Evolutionary conservation across 306 rosid species (phyloP).

Genomic region (Cyamopsis tetragonoloba): DNA sequence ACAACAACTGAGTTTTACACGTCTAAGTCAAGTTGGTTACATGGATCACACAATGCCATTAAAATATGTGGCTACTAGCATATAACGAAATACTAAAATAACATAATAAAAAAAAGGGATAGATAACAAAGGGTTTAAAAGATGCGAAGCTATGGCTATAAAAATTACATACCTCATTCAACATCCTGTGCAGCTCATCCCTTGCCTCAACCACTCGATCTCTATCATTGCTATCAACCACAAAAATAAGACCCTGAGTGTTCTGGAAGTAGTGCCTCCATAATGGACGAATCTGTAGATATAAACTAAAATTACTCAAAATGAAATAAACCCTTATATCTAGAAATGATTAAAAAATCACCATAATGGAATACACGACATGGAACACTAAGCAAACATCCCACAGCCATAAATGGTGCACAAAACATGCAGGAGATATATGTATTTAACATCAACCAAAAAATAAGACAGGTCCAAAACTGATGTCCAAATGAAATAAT

Average conservation of each 20-base stretch:
- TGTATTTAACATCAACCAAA: background rate
- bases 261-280: conserved; percentile 99
- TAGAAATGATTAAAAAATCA: background rate
- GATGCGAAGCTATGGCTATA: background rate
- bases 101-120: no score
- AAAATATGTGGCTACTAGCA: no score
- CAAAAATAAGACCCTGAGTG: conserved; percentile 95
- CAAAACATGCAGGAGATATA: background rate
- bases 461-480: background rate
- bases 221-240: conserved; percentile 97
- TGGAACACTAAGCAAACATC: background rate
- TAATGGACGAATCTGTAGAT: conserved; percentile 78
- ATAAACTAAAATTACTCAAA: conserved; percentile 20
- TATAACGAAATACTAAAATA: no score
- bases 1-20: background rate
- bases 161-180: conserved; percentile 70
- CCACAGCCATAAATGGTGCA: background rate
- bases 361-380: conserved; percentile 4
- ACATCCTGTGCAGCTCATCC: conserved; percentile 97
- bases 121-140: conserved; percentile 5
- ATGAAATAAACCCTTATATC: background rate
- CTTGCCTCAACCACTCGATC: conserved; percentile 96
- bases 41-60: no score
- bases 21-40: no score
- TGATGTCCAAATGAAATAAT: background rate